phyloP scores from a whole-genome alignment of 495 filamentous ascomycete species.

The Acidomyces sp. region DNA sequence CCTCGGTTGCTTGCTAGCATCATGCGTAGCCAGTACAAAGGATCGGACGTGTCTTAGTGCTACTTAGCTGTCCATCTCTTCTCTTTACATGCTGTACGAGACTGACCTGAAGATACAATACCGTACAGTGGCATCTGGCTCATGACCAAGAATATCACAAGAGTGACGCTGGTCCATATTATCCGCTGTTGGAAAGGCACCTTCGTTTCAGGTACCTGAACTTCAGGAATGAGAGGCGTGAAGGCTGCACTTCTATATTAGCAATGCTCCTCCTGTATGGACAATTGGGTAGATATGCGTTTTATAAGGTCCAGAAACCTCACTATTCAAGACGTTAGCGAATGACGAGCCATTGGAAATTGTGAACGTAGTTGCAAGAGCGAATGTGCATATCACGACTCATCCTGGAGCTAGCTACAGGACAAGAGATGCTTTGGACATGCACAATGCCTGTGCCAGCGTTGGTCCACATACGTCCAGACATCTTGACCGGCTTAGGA shows the following conservation, averaged over 20 bases:
- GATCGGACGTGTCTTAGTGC: slow-evolving; percentile 54
- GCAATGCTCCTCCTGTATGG: no score
- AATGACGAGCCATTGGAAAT: not conserved
- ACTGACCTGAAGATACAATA: slow-evolving; percentile 27
- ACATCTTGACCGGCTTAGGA: no score
- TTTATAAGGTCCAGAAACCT: slow-evolving; percentile 99
- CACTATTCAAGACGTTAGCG: slow-evolving; percentile 40
- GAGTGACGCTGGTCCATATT: slow-evolving; percentile 98
- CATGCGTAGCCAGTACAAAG: slow-evolving; percentile 99
- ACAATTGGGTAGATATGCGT: no score
- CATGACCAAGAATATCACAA: slow-evolving; percentile 99
- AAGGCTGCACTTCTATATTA: slow-evolving; percentile 40
- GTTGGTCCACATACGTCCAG: no score
- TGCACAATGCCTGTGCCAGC: no score
- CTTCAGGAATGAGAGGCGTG: slow-evolving; percentile 96
- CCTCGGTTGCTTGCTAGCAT: slow-evolving; percentile 99
- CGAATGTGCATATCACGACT: no score
- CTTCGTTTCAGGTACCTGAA: slow-evolving; percentile 91
- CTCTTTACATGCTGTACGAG: not conserved
- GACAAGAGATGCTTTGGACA: no score
- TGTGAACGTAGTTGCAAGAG: no score
- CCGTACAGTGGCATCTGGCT: slow-evolving; percentile 77
- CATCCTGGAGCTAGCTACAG: no score
- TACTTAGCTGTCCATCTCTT: slow-evolving; percentile 5
- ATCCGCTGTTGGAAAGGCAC: slow-evolving; percentile 82